Evolutionary conservation across 352 stramenopile species (phyloP), one percentile per base, ranked within the genome.

Genomic region (Phytophthora sp.): DNA sequence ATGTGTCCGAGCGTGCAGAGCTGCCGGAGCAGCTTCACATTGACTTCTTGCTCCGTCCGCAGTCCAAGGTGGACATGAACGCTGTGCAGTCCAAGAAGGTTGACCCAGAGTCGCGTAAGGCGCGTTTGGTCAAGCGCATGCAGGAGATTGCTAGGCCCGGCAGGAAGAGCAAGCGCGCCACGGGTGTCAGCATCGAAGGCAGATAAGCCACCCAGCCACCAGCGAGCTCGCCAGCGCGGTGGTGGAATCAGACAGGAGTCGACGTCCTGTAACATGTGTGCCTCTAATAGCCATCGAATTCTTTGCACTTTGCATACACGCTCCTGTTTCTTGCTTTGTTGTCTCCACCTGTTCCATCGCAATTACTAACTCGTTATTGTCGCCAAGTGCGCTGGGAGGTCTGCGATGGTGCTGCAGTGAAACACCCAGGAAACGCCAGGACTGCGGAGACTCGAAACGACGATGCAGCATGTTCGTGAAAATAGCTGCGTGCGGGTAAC

Each of bases 101-200:
- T 6, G 86, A 96, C 24, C 67, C 72, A 6, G 88, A 96, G 53
- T 88, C 85, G 27, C 84, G 87, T 23, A 96, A 96, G 67, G 74
- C 71, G n/a, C 83, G 84, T 5, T 67, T 96, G n/a, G 26, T 68
- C n/a, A 94, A 95, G 77, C 81, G 84, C 21, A 96, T 96, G 88
- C 82, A 92, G 55, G 82, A 92, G 38, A 95, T 96, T 54, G 88
- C 86, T 13, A 77, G 77, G 32, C 88, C 88, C 0, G 84, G 84
- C 26, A 89, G 77, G 58, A 93, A 94, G 66, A 79, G 50, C 44
- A 95, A 94, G 69, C 82, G 86, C 13, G 69, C 88, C 4, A 76
- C 89, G 2, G 72, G 74, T 20, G 70, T 96, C 56, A 96, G 84
- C 60, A 94, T 96, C 38, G 86, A 92, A 63, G 84, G 84, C 26